These are phyloP conservation scores for Apiotrichum laibachii DNA, from an alignment of 1,284 basidiomycete genomes.

Conservation along the genomic window DNA sequence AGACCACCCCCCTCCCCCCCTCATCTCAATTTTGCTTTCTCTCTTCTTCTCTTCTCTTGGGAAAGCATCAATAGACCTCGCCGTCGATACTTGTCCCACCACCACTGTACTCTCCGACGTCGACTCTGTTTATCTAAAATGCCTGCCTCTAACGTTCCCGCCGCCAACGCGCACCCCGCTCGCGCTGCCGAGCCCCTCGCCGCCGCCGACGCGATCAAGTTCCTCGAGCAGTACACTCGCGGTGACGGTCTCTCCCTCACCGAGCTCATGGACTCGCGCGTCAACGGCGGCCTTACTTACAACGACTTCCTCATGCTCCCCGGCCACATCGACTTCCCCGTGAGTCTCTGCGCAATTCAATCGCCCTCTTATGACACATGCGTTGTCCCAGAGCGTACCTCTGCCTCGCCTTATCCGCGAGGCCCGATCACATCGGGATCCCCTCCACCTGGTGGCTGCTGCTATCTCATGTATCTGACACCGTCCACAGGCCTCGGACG, in stretches of 20 bases:
- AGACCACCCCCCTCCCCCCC: neutral
- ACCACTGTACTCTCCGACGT: constrained; percentile 5
- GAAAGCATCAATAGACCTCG: constrained; percentile 16
- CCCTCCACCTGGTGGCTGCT: neutral
- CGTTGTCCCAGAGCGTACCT: too few species aligned
- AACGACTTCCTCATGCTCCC: constrained; percentile 91
- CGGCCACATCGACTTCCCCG: constrained; percentile 94
- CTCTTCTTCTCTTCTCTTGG: constrained; percentile 21
- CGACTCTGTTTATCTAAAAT: constrained; percentile 9
- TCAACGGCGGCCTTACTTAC: constrained; percentile 93
- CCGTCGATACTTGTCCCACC: constrained; percentile 19
- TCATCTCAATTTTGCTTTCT: constrained; percentile 12
- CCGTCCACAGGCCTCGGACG: constrained; percentile 54
- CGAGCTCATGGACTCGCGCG: constrained; percentile 85
- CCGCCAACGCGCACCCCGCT: constrained; percentile 17
- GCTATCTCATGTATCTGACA: constrained; percentile 14
- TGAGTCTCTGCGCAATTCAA: constrained; percentile 49
- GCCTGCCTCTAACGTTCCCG: constrained; percentile 5
- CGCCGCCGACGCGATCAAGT: constrained; percentile 60
- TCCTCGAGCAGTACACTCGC: constrained; percentile 68
- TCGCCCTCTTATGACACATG: too few species aligned
- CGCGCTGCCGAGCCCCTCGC: constrained; percentile 26
- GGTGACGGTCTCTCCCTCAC: constrained; percentile 81
- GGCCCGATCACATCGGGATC: neutral
- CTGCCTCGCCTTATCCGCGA: too few species aligned